Evolutionary conservation across 176 grass and related monocot species (phyloP), one percentile per base, ranked within the genome.

Genomic region (Typha latifolia): DNA sequence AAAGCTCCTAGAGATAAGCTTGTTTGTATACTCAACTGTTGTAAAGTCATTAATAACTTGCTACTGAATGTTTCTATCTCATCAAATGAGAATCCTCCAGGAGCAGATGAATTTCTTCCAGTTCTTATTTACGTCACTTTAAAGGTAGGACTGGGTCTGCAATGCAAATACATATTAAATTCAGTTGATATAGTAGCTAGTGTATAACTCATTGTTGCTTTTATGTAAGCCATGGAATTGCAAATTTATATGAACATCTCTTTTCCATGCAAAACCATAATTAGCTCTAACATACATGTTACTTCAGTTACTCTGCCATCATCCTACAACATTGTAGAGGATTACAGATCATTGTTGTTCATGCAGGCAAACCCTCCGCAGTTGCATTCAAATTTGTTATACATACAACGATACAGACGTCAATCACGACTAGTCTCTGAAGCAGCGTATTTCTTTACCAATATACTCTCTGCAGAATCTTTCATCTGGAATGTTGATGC

Each of bases 1-100:
- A 97, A 93, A 76, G 94, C 94, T 64, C 94, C 94, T 71, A 90
- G 94, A 63, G 94, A 93, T 80, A 97, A 97, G 72, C 83, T 97
- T 66, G 76, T 87, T 50, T 93, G 89, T 65, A 85, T 97, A 64
- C 79, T 97, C 62, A 97, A 97, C 75, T 97, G 94, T 62, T 97
- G 94, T 78, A 93, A 90, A 83, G 94, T 93, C 23, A 93, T 97
- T 49, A 97, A 89, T 59, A 97, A 97, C 70, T 84, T 92, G 70
- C 79, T 97, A 53, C 52, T 85, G 49, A 97, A 97, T 87, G 94
- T 81, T 64, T 97, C 94, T 62, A 71, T 87, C 62, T 49, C 82
- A 61, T 89, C 83, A 62, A 77, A 79, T 31, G 84, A 97, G 32
- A 82, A 66, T 66, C 80, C 85, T 55, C 94, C 81, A 50, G 94